Base-by-base conservation (phyloP, 164 flowering plant genomes). In the Tinospora cordifolia region DNA sequence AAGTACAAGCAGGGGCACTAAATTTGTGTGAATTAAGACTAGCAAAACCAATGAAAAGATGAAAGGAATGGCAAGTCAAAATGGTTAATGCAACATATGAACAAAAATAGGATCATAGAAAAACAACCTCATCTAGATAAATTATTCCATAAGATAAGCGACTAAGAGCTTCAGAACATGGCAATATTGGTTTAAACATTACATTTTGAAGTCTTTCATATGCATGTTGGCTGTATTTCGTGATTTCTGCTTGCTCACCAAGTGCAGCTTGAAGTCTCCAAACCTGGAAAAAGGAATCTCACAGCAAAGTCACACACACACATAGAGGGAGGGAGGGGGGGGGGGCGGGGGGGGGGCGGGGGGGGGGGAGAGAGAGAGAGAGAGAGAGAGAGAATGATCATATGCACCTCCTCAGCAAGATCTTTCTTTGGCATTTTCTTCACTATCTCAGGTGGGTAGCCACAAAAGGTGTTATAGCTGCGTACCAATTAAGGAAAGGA, bases 221-320 rank as follows among this genome's bases (percentile, higher is more conserved):
- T 78, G 92, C 97, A 79, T 86, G 94, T 79, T 87, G 96, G 81
- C 93, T 91, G 75, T 78, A 85, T 79, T 93, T 93, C 40, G 97
- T 91, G 68, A 91, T 91, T 83, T 93, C 97, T 60, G 91, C 81
- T 76, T 93, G 98, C 80, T 90, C 96, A 51, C 93, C 93, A 27
- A 93, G 89, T 60, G 90, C 88, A 25, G 87, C 90, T 74, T 86
- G 90, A 60, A 88, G 83, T 77, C 87, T 86, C 90, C 92, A 88
- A 39, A 88, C 87, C 90, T 85, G 78, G 49, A 17, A 54, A 14
- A 26, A 34, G 47, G 59, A 17, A 41, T 21, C 41, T 63, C 66
- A 27, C 66, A 30, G 8, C n/a, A 63, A 15, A 34, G 21, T 34
- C 65, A 26, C 38, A 27, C 38, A 63, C 15, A 5, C 12, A 63